Percentiles rank a stretch among this genome's conserved stretches.
phyloP scores from a whole-genome alignment of 1,284 basidiomycete genomes.

The Spongispora temasekensis region DNA sequence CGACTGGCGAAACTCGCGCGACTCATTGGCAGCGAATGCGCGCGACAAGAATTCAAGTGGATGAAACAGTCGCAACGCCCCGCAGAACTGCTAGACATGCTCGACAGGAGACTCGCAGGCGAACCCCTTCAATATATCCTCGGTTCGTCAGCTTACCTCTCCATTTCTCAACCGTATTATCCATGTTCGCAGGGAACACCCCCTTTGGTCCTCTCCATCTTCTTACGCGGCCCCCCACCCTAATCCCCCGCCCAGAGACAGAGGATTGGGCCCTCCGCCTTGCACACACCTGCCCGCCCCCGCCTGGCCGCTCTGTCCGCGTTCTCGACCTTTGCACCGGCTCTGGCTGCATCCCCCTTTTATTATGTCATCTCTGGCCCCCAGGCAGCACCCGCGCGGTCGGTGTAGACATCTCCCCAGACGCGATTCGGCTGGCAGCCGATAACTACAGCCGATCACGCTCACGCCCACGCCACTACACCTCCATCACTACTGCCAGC shows the following conservation, averaged over 20 bases:
- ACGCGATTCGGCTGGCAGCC: slow-evolving; percentile 68
- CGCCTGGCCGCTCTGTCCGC: slow-evolving; percentile 42
- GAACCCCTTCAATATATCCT: slow-evolving; percentile 93
- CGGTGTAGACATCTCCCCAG: slow-evolving; percentile 72
- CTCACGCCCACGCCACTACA: slow-evolving; percentile 13
- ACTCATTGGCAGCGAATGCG: slow-evolving; percentile 47
- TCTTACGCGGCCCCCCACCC: slow-evolving; percentile 69
- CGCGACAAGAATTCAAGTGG: slow-evolving; percentile 62
- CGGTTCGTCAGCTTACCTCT: slow-evolving; percentile 47
- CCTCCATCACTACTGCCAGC: slow-evolving; percentile 1
- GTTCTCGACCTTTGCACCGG: slow-evolving; percentile 91
- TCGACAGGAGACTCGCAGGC: slow-evolving; percentile 57
- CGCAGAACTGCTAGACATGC: slow-evolving; percentile 38
- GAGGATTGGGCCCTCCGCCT: slow-evolving; percentile 76
- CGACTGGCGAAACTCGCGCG: slow-evolving; percentile 37
- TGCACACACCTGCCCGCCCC: slow-evolving; percentile 44
- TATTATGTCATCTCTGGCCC: slow-evolving; percentile 68
- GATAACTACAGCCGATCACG: slow-evolving; percentile 64
- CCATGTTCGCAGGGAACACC: slow-evolving; percentile 64
- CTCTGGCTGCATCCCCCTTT: slow-evolving; percentile 84
- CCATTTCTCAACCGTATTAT: slow-evolving; percentile 8
- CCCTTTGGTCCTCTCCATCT: slow-evolving; percentile 86
- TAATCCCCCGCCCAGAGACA: slow-evolving; percentile 93
- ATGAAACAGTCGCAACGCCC: slow-evolving; percentile 46
- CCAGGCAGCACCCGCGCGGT: slow-evolving; percentile 51